Base-by-base conservation (phyloP, 2,329 filamentous ascomycete genomes). In the Dactylellina drechsleri region DNA sequence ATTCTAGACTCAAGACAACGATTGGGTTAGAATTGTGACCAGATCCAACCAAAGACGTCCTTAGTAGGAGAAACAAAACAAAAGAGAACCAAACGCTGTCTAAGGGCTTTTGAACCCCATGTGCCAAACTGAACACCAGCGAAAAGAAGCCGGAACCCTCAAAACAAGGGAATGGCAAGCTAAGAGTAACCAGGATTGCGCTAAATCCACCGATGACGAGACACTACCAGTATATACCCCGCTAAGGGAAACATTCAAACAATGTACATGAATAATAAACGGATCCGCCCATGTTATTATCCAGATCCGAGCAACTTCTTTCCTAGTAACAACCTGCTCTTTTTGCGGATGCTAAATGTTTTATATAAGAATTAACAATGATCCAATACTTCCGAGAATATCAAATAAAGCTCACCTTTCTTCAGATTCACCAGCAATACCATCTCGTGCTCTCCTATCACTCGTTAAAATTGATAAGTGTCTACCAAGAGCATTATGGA, bases 271-370 rank as follows among this genome's bases (percentile, higher is more conserved):
- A 67, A 67, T n/a, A 20, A 18, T 4, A n/a, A 54, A 8, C 20
- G 20, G 8, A 28, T 36, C 23, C 15, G 13, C 5, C 15, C 2
- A 16, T 28, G 52, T 16, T 18, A 59, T 41, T 61, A 70, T 16
- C 57, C 57, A 8, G 66, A 77, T 52, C 77, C 78, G 66, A 80
- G 70, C 47, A 77, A 61, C 58, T 79, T 81, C 77, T 81, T 82
- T 36, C 80, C 80, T 10, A 81, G 75, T 58, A 81, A 66, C 49
- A 77, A 62, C 60, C 78, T 80, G 57, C 77, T 79, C 61, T 80
- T 81, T 74, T 79, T 81, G 65, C 78, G 81, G 15, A 78, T 78
- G 31, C 79, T 78, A 26, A 4, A 10, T 16, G n/a, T 16, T 23
- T 59, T 23, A 50, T 36, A 10, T 10, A 36, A 10, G 31, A 8